Evolutionary conservation across 164 flowering plant genomes (phyloP), one percentile per base, ranked within the genome.

Genomic region (Brasenia schreberi): DNA sequence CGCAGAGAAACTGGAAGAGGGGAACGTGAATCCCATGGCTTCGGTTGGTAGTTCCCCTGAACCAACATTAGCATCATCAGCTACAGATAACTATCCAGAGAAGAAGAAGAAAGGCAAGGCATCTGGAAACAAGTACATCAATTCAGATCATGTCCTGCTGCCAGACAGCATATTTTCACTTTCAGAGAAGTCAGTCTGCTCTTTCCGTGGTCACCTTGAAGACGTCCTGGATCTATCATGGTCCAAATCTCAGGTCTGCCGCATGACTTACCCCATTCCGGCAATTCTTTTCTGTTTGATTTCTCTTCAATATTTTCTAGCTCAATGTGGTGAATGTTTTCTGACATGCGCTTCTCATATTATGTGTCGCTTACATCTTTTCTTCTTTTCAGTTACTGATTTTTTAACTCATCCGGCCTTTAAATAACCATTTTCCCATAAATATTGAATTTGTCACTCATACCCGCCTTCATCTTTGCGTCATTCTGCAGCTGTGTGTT

Each of bases 211-310:
- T 62, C 99, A 95, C 78, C 75, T 80, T 43, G 84, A 85, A 78
- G 97, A 87, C 77, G 97, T 95, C 66, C 91, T 95, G 61, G 98
- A 95, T 70, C 87, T 95, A 1, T 92, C 99, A 7, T 95, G 99
- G 99, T 95, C 99, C 70, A 85, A 90, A 69, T 87, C 94, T 70
- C 91, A 90, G 99, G 99, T 90, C 65, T 75, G 89, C 69, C 64
- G 39, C 2, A 33, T 23, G 39, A 33, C 39, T 33, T 33, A 33
- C 39, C 39, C 64, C 39, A 19, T 17, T 61, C 42, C 66, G 7
- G 6, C 56, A 12, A 49, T 49, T 49, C 56, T 49, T 9, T 49
- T 9, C 16, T 49, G 16, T 49, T 49, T 49, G 16, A 49, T 49
- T 33, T 49, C 12, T 49, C 56, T 49, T 14, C 56, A 49, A 49